phyloP scores from a whole-genome alignment of 2,329 filamentous ascomycete genomes.

The Verticillium zaregamsianum region DNA sequence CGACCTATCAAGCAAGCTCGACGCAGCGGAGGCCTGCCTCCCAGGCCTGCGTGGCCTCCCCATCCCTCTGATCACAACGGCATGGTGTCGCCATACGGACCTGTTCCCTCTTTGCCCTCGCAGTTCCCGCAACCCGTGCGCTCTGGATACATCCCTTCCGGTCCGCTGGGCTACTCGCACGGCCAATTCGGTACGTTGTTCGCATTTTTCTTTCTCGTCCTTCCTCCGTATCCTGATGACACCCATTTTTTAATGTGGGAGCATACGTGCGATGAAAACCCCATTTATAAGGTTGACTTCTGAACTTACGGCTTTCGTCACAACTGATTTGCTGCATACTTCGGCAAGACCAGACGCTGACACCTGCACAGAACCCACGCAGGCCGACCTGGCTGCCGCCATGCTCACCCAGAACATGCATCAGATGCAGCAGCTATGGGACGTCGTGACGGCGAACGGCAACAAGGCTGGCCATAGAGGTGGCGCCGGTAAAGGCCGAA shows the following conservation, averaged over 20 bases:
- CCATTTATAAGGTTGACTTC: conserved; percentile 19
- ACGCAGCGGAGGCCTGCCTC: conserved; percentile 38
- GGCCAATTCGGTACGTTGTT: background rate
- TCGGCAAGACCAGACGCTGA: conserved; percentile 1
- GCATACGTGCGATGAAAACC: conserved; percentile 15
- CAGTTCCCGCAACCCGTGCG: conserved; percentile 63
- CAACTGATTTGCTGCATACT: background rate
- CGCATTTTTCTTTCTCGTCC: background rate
- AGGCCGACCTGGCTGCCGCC: background rate
- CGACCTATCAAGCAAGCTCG: conserved; percentile 58
- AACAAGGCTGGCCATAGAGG: conserved; percentile 4
- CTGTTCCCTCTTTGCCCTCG: background rate
- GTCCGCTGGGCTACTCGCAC: background rate
- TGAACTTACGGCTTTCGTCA: conserved; percentile 18
- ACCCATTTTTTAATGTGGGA: conserved; percentile 10
- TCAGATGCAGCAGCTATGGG: conserved; percentile 12
- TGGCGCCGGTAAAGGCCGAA: conserved; percentile 23
- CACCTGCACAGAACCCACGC: conserved; percentile 8
- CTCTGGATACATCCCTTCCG: conserved; percentile 31
- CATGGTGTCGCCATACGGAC: background rate
- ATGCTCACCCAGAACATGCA: conserved; percentile 13
- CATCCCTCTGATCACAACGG: background rate
- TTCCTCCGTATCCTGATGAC: conserved; percentile 12
- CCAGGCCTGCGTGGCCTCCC: background rate
- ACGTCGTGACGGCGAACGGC: conserved; percentile 16